Evolutionary conservation across 768 basidiomycete genomes (phyloP).

Genomic region (Tulasnella sp.): DNA sequence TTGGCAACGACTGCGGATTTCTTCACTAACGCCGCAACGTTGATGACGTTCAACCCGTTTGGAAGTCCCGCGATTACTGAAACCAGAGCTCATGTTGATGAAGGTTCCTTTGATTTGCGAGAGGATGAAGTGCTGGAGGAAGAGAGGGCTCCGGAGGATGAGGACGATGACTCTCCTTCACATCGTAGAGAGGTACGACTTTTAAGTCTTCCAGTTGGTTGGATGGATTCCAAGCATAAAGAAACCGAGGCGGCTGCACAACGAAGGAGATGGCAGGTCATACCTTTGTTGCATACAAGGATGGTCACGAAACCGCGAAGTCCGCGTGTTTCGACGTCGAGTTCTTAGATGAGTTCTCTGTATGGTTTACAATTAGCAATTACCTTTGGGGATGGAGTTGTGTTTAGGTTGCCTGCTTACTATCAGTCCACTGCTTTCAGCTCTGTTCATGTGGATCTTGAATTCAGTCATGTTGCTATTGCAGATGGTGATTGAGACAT

Average conservation of each 20-base stretch:
- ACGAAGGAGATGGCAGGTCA: conserved; percentile 38
- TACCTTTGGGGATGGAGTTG: too few relatives aligned
- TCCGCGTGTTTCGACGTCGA: background rate
- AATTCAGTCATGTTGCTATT: too few relatives aligned
- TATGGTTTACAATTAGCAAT: background rate
- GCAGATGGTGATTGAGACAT: too few relatives aligned
- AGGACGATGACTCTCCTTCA: conserved; percentile 61
- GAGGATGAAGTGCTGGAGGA: conserved; percentile 71
- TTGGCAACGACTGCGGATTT: conserved; percentile 53
- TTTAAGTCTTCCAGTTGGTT: conserved; percentile 30
- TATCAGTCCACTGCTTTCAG: background rate
- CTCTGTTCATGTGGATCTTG: too few relatives aligned
- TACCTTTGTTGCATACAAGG: conserved; percentile 26
- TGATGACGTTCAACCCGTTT: conserved; percentile 42
- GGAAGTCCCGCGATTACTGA: conserved; percentile 34
- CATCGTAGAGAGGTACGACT: conserved; percentile 42
- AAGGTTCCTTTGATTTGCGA: conserved; percentile 52
- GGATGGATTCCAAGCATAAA: conserved; percentile 29
- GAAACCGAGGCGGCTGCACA: conserved; percentile 29
- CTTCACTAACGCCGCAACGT: conserved; percentile 34
- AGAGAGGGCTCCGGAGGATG: conserved; percentile 64
- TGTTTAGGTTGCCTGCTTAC: background rate
- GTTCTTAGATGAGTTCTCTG: background rate
- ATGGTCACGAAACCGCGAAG: conserved; percentile 5
- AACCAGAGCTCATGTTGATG: conserved; percentile 55